Percentiles rank a stretch among this genome's conserved stretches.
phyloP scores from a whole-genome alignment of 768 basidiomycete species.

The Hericium erinaceus region DNA sequence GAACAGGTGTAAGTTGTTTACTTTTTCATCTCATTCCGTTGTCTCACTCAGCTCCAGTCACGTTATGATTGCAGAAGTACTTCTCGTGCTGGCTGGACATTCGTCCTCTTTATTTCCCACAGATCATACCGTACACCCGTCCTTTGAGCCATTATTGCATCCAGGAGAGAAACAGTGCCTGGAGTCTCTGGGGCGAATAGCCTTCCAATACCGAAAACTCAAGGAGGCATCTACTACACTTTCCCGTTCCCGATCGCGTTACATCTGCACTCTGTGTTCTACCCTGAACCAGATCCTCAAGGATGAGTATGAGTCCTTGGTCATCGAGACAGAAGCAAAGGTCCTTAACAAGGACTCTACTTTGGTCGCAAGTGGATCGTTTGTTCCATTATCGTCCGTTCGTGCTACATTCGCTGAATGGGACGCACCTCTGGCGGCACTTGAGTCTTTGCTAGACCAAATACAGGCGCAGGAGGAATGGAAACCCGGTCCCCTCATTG shows the following conservation, averaged over 20 bases:
- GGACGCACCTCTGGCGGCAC: slow-evolving; percentile 76
- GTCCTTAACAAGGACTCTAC: slow-evolving; percentile 65
- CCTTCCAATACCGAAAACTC: slow-evolving; percentile 65
- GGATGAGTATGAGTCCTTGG: slow-evolving; percentile 70
- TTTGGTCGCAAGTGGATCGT: slow-evolving; percentile 72
- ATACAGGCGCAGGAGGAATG: slow-evolving; percentile 46
- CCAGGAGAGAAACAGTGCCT: slow-evolving; percentile 84
- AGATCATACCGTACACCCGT: slow-evolving; percentile 49
- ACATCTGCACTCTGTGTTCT: slow-evolving; percentile 70
- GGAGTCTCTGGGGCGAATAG: slow-evolving; percentile 69
- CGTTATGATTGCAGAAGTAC: slow-evolving; percentile 79
- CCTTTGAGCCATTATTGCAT: slow-evolving; percentile 66
- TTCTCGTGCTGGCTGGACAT: slow-evolving; percentile 83
- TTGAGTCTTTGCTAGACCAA: slow-evolving; percentile 54
- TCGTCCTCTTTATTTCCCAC: slow-evolving; percentile 71
- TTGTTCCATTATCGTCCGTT: slow-evolving; percentile 79
- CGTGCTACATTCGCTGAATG: slow-evolving; percentile 80
- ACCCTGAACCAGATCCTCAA: slow-evolving; percentile 65
- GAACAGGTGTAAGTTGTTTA: too few species aligned
- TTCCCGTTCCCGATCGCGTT: slow-evolving; percentile 56
- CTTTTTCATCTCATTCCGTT: too few species aligned
- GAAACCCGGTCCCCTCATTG: slow-evolving; percentile 73
- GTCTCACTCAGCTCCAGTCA: neutral
- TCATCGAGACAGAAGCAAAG: slow-evolving; percentile 74
- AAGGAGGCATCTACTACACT: slow-evolving; percentile 43